phyloP scores from a whole-genome alignment of 257 asterid genomes.

The Catharanthus roseus region DNA sequence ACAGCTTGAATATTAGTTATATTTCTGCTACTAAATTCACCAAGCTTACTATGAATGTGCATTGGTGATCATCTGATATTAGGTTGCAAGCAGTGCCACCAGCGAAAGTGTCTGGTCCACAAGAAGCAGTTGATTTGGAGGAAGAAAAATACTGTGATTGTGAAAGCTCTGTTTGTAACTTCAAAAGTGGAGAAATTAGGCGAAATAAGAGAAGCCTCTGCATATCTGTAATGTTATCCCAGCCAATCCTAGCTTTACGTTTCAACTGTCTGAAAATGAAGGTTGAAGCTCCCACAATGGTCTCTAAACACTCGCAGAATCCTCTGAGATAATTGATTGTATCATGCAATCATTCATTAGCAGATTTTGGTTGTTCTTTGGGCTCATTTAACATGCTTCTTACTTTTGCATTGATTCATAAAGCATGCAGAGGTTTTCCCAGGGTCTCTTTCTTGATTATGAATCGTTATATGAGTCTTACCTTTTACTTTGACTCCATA shows the following conservation, averaged over 20 bases:
- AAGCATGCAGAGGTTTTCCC: not conserved
- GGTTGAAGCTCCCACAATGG: constrained; percentile 75
- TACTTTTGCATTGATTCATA: not conserved
- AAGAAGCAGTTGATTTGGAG: constrained; percentile 19
- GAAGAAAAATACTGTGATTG: constrained; percentile 18
- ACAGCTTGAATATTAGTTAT: not conserved
- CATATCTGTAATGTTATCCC: constrained; percentile 68
- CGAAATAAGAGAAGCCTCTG: constrained; percentile 53
- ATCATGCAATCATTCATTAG: too few relatives aligned
- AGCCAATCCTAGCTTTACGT: constrained; percentile 76
- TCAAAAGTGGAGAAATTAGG: constrained; percentile 3
- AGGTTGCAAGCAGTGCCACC: constrained; percentile 66
- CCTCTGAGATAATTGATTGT: constrained; percentile 11
- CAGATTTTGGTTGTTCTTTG: not conserved
- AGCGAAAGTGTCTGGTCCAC: constrained; percentile 53
- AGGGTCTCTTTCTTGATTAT: not conserved
- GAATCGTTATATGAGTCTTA: not conserved
- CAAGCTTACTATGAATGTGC: not conserved
- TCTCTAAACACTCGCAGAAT: constrained; percentile 21
- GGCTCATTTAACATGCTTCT: not conserved
- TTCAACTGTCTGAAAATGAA: constrained; percentile 65
- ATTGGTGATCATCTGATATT: not conserved
- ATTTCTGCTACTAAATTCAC: too few relatives aligned
- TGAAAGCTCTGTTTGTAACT: constrained; percentile 12
- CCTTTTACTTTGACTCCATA: not conserved